Percentiles rank a stretch among this genome's conserved stretches.
These are phyloP conservation scores for Meyerozyma guilliermondii DNA, from an alignment of 1,139 yeast species.

Conservation along the genomic window DNA sequence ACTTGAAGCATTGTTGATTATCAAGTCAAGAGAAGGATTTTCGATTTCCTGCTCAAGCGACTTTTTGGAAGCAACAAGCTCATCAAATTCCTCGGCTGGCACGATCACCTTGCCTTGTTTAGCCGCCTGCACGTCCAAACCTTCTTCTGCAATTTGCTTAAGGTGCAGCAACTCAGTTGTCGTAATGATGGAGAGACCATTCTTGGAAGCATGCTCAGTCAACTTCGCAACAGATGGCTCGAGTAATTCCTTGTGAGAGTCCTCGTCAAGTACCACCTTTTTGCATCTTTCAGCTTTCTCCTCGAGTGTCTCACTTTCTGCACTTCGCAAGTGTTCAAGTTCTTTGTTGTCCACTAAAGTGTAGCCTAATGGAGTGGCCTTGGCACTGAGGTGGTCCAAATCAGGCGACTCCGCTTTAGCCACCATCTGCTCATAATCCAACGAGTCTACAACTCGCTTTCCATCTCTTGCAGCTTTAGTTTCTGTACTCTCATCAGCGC, in stretches of 20 bases:
- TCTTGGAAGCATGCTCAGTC: slow-evolving; percentile 12
- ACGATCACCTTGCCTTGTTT: slow-evolving; percentile 10
- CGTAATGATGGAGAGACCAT: slow-evolving; percentile 16
- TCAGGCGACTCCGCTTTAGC: slow-evolving; percentile 15
- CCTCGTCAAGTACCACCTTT: slow-evolving; percentile 13
- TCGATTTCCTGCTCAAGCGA: background rate
- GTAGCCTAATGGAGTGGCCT: slow-evolving; percentile 15
- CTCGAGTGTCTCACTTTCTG: slow-evolving; percentile 11
- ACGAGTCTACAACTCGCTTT: background rate
- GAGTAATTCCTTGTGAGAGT: slow-evolving; percentile 12
- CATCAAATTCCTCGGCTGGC: slow-evolving; percentile 5
- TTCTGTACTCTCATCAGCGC: background rate
- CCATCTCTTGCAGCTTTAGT: background rate
- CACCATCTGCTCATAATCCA: slow-evolving; percentile 6
- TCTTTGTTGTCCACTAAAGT: background rate
- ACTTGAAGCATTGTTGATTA: slow-evolving; percentile 18
- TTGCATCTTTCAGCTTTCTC: slow-evolving; percentile 16
- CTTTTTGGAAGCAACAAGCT: slow-evolving; percentile 2
- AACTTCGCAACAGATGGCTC: slow-evolving; percentile 21
- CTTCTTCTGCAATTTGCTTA: slow-evolving; percentile 9
- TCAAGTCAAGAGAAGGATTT: slow-evolving; percentile 15
- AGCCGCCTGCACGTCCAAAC: slow-evolving; percentile 12
- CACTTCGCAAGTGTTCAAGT: slow-evolving; percentile 1
- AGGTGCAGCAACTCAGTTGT: slow-evolving; percentile 8
- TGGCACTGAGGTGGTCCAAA: slow-evolving; percentile 27